Evolutionary conservation across 1,284 basidiomycete genomes (phyloP).

Genomic region (Ganoderma resinaceum): DNA sequence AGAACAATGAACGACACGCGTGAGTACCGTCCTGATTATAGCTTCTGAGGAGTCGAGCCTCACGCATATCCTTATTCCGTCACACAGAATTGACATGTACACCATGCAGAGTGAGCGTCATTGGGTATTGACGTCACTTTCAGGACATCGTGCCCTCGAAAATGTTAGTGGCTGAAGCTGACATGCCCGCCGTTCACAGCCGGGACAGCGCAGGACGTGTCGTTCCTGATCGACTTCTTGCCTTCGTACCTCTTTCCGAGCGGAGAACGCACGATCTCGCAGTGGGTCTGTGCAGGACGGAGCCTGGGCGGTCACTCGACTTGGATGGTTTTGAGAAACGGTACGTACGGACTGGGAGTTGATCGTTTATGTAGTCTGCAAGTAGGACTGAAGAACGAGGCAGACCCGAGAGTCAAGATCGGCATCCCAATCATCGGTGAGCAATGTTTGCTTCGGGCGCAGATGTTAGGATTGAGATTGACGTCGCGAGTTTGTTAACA

Average conservation of each 20-base stretch:
- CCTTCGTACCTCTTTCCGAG: constrained; percentile 80
- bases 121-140: background rate
- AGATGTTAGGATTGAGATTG: background rate
- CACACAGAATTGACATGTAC: constrained; percentile 76
- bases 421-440: constrained; percentile 79
- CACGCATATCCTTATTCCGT: constrained; percentile 16
- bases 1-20: constrained; percentile 71
- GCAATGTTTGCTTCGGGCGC: background rate
- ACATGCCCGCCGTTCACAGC: constrained; percentile 44
- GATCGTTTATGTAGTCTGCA: background rate
- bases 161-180: constrained; percentile 2
- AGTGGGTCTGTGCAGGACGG: constrained; percentile 77
- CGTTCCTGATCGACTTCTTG: constrained; percentile 84
- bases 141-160: background rate
- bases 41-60: background rate
- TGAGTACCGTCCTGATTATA: constrained; percentile 43
- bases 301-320: constrained; percentile 82
- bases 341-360: constrained; percentile 44
- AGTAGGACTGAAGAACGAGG: background rate
- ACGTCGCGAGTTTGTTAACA: background rate
- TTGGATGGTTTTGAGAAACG: constrained; percentile 74
- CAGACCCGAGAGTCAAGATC: constrained; percentile 71
- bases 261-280: constrained; percentile 66
- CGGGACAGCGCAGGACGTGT: constrained; percentile 81
- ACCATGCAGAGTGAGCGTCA: constrained; percentile 61